Percentiles rank a stretch among this genome's conserved stretches.
phyloP scores from a whole-genome alignment of 1,284 basidiomycete species.

The Heliocybe sulcata region DNA sequence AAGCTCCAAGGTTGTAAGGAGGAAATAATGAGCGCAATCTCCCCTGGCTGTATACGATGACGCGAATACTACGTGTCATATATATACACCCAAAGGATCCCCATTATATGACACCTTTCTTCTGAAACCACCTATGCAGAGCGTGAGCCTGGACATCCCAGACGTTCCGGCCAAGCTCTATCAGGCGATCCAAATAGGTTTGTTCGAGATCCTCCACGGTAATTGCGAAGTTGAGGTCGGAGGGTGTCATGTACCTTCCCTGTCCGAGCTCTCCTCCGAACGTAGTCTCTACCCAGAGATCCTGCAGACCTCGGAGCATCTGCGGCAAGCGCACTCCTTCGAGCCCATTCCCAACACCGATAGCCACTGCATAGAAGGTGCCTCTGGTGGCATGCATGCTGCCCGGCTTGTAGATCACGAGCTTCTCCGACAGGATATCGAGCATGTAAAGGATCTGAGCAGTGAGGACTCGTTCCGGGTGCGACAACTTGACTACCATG shows the following conservation, averaged over 20 bases:
- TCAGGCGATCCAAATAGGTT: neutral
- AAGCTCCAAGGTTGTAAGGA: too few relatives aligned
- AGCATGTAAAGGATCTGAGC: slow-evolving; percentile 24
- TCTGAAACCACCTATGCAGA: neutral
- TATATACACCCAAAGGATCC: neutral
- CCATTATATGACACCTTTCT: neutral
- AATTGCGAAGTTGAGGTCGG: slow-evolving; percentile 4
- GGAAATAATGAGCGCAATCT: too few relatives aligned
- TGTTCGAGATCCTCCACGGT: neutral
- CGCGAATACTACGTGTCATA: neutral
- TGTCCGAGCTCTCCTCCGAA: neutral
- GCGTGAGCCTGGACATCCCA: neutral
- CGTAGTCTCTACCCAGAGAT: slow-evolving; percentile 8
- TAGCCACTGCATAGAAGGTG: slow-evolving; percentile 23
- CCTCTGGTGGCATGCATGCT: slow-evolving; percentile 19
- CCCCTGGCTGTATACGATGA: neutral
- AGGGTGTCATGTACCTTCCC: neutral
- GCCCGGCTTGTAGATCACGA: slow-evolving; percentile 24
- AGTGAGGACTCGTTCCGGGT: slow-evolving; percentile 20
- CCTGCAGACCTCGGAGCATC: slow-evolving; percentile 1
- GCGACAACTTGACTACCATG: slow-evolving; percentile 24
- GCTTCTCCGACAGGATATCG: slow-evolving; percentile 18
- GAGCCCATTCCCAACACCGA: slow-evolving; percentile 9
- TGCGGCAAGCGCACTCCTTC: neutral
- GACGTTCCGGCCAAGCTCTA: neutral